phyloP scores from a whole-genome alignment of 176 grass and related monocot genomes.

The Lolium rigidum region DNA sequence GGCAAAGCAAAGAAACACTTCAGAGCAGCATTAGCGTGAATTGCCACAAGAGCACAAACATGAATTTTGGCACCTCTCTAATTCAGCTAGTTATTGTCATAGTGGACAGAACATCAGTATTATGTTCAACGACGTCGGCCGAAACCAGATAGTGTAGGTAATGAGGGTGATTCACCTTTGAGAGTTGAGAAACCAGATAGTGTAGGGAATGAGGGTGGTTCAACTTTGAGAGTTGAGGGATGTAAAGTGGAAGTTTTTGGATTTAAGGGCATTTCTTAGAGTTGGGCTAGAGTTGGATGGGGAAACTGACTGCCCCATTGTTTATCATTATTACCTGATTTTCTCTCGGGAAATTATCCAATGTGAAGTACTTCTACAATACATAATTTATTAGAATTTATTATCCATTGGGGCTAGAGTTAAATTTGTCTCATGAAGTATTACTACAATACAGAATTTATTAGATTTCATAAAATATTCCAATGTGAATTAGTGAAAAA shows the following conservation, averaged over 20 bases:
- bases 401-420: background rate
- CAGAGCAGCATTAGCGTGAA: background rate
- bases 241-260: background rate
- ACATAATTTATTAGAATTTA: background rate
- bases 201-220: background rate
- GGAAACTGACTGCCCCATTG: background rate
- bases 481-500: background rate
- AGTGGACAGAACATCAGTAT: slow-evolving; percentile 7
- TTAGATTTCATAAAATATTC: background rate
- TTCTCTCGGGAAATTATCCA: background rate
- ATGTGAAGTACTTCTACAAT: background rate
- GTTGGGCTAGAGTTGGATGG: background rate
- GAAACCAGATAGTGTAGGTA: background rate
- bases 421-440: background rate
- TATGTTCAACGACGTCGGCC: background rate
- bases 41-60: background rate
- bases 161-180: background rate
- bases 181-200: background rate
- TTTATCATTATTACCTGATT: background rate
- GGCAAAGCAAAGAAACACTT: slow-evolving; percentile 19
- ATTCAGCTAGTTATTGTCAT: background rate
- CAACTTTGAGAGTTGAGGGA: background rate
- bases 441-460: background rate
- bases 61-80: slow-evolving; percentile 17
- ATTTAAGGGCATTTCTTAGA: background rate